A percentile compares a stretch with the other conserved stretches of the same genome.
These are phyloP conservation scores for Amanita polypyramis DNA, from an alignment of 768 basidiomycete genomes.

Conservation along the genomic window DNA sequence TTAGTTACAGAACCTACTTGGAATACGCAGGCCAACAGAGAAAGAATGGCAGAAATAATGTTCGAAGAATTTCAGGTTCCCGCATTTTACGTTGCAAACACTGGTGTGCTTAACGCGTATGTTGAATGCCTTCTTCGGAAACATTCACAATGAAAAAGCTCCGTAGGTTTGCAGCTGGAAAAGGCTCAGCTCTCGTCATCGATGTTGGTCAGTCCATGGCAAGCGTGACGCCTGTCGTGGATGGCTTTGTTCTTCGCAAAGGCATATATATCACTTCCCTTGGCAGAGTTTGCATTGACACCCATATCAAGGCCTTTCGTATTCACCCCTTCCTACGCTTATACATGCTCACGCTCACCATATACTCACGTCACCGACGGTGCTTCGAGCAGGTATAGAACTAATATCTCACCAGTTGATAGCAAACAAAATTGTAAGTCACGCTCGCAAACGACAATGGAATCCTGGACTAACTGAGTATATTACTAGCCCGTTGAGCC, in stretches of 20 bases:
- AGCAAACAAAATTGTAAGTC: conserved; percentile 57
- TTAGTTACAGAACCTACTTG: conserved; percentile 93
- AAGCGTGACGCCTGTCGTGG: conserved; percentile 91
- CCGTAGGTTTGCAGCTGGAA: conserved; percentile 86
- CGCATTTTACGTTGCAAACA: conserved; percentile 94
- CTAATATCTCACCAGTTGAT: conserved; percentile 85
- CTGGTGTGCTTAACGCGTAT: conserved; percentile 88
- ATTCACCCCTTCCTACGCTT: conserved; percentile 67
- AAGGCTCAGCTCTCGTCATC: conserved; percentile 92
- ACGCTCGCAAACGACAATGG: not conserved
- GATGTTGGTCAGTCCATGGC: conserved; percentile 87
- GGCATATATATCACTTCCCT: conserved; percentile 31
- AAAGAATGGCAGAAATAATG: conserved; percentile 94
- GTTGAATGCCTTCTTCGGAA: conserved; percentile 15
- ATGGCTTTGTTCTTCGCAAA: conserved; percentile 95
- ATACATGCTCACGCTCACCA: conserved; percentile 74
- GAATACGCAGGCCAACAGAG: conserved; percentile 89
- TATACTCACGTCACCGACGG: conserved; percentile 40
- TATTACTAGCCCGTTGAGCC: conserved; percentile 61
- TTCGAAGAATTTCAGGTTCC: conserved; percentile 94
- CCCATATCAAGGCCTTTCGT: conserved; percentile 52
- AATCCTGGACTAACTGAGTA: conserved; percentile 3
- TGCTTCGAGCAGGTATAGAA: conserved; percentile 47
- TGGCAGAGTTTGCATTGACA: not conserved
- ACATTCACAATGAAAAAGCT: conserved; percentile 6